Base-by-base conservation (phyloP, 2,329 filamentous ascomycete species). In the Trichoderma endophyticum region DNA sequence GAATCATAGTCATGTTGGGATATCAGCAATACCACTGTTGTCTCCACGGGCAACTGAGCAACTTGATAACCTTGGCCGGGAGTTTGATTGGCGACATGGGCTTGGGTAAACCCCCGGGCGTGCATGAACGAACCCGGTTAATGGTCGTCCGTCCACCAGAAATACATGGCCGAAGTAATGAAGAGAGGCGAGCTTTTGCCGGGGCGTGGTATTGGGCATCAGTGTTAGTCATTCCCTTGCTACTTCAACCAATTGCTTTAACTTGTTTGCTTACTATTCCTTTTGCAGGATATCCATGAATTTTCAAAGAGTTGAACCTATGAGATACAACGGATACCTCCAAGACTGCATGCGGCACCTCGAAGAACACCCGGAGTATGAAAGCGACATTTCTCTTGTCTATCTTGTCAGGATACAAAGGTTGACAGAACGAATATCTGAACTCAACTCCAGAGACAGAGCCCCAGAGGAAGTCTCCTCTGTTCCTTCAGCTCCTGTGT, bases 11-110 rank as follows among this genome's bases (percentile, higher is more conserved):
- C 0, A 82, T 87, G 30, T 73, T 86, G 3, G 83, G 83, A 0
- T 88, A 83, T 81, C 87, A 87, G 70, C 86, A 88, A 61, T 85
- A 88, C 65, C 86, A 88, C 75, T 88, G 86, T 74, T 82, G 87
- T 73, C 81, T 85, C 77, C 86, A 88, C 66, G 81, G 83, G 0
- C 87, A 89, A 72, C 76, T 89, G 14, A 84, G 84, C 75, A 87
- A 86, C 66, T 78, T 89, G 3, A 76, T 88, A 3, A 81, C 84
- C 9, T 74, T 89, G 24, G 84, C 86, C 1, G 77, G 82, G 14
- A 85, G 83, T 5, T 80, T 88, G 2, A 79, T 84, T 8, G 82
- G 82, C 0, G 86, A 87, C 69, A 76, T 88, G 43, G 84, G 83
- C 3, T 76, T 89, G 14, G 84, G 83, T 59, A 80, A 80, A 7